phyloP scores from a whole-genome alignment of 2,329 filamentous ascomycete genomes.

The Hypoxylon sp. region DNA sequence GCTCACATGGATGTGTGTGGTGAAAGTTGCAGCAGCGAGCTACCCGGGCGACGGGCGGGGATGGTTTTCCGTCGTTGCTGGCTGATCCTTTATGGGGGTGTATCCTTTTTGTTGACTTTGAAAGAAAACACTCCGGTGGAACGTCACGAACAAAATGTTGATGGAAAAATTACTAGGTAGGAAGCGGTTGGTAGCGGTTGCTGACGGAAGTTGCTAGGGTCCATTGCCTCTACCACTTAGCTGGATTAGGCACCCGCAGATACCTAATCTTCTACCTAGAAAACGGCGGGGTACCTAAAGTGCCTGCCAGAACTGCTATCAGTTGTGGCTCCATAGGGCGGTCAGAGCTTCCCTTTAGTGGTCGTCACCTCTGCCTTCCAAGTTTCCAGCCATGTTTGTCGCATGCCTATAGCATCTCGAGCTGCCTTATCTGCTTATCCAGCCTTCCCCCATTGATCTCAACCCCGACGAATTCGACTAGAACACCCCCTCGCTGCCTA shows the following conservation, averaged over 20 bases:
- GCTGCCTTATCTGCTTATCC: conserved; percentile 9
- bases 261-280: conserved; percentile 1
- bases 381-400: conserved; percentile 15
- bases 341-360: conserved; percentile 29
- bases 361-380: conserved; percentile 21
- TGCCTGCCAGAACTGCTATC: conserved; percentile 6
- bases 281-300: conserved; percentile 39
- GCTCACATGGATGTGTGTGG: conserved; percentile 32
- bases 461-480: conserved; percentile 16
- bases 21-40: conserved; percentile 9
- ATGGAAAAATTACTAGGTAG: conserved; percentile 29
- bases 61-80: conserved; percentile 18
- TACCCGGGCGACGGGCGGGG: conserved; percentile 19
- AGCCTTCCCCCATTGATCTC: conserved; percentile 4
- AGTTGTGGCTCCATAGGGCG: conserved; percentile 15
- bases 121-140: conserved; percentile 36
- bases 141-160: conserved; percentile 23
- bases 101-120: conserved; percentile 36
- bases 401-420: conserved; percentile 12
- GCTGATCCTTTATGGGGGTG: background rate
- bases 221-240: conserved; percentile 19
- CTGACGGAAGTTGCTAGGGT: conserved; percentile 21
- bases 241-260: conserved; percentile 30
- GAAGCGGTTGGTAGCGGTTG: conserved; percentile 30
- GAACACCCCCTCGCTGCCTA: conserved; percentile 13